Conservation (phyloP, 495 filamentous ascomycete species). For the Mytilinidion resinicola region DNA sequence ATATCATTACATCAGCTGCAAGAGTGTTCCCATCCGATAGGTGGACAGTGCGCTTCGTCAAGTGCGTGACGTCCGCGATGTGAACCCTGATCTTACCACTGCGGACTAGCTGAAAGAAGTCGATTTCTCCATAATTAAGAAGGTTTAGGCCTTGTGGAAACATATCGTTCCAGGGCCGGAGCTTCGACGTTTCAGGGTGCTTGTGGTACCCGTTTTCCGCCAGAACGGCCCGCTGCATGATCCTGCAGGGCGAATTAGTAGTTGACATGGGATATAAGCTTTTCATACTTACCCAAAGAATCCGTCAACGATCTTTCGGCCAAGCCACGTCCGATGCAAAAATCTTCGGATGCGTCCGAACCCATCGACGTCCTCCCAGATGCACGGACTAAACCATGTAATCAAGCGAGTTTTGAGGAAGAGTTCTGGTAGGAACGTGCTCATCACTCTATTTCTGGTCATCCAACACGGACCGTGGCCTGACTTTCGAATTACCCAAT, state of each 20-base stretch:
- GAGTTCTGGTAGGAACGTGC: constrained; percentile 56
- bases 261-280: too few relatives aligned
- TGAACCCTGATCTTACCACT: constrained; percentile 55
- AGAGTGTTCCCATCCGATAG: constrained; percentile 52
- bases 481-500: constrained; percentile 72
- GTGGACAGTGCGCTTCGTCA: constrained; percentile 47
- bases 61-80: constrained; percentile 52
- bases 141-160: constrained; percentile 40
- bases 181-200: constrained; percentile 57
- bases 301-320: constrained; percentile 57
- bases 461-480: constrained; percentile 73
- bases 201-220: constrained; percentile 52
- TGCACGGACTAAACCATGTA: constrained; percentile 60
- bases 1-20: constrained; percentile 58
- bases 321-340: constrained; percentile 61
- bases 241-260: constrained; percentile 25
- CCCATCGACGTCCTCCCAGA: constrained; percentile 54
- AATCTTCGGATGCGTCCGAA: constrained; percentile 44
- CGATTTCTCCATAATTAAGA: constrained; percentile 14
- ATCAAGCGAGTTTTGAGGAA: constrained; percentile 58
- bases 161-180: constrained; percentile 56
- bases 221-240: constrained; percentile 55
- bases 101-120: constrained; percentile 21
- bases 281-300: constrained; percentile 46
- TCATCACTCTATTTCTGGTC: constrained; percentile 56